A percentile compares a stretch with the other conserved stretches of the same genome.
Evolutionary conservation across 306 rosid species (phyloP).

Genomic region (Carpinus fangiana): DNA sequence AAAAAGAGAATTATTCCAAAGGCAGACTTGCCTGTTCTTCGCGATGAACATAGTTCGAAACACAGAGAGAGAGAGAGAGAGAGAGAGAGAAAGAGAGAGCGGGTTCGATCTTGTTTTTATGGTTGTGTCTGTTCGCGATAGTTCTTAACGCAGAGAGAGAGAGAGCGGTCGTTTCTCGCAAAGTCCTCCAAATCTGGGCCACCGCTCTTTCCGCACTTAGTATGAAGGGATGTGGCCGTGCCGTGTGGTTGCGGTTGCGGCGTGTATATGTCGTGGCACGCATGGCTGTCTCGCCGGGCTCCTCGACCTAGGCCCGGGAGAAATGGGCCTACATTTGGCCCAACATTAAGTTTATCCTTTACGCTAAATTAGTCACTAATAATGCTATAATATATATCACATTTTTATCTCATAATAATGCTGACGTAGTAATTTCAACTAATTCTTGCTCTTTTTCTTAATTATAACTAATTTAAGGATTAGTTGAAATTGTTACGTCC

Average conservation of each 20-base stretch:
- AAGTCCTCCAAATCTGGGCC: constrained; percentile 73
- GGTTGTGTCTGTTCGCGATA: constrained; percentile 36
- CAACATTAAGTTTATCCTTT: too few species aligned
- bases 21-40: constrained; percentile 42
- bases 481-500: too few species aligned
- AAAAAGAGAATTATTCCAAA: background rate
- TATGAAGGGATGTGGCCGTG: constrained; percentile 2
- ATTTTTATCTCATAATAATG: too few species aligned
- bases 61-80: background rate
- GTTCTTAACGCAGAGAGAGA: constrained; percentile 44
- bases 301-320: background rate
- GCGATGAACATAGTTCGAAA: constrained; percentile 25
- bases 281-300: background rate
- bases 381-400: too few species aligned
- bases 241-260: constrained; percentile 24
- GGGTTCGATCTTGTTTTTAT: constrained; percentile 43
- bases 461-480: too few species aligned
- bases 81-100: background rate
- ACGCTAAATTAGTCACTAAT: too few species aligned
- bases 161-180: constrained; percentile 41
- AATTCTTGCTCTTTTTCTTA: too few species aligned
- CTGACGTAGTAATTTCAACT: too few species aligned
- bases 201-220: constrained; percentile 24
- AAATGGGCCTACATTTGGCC: constrained; percentile 4
- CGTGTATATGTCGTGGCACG: constrained; percentile 1